Percentiles rank a stretch among this genome's conserved stretches.
phyloP scores from a whole-genome alignment of 345 rosid genomes.

The Eutrema heterophyllum region DNA sequence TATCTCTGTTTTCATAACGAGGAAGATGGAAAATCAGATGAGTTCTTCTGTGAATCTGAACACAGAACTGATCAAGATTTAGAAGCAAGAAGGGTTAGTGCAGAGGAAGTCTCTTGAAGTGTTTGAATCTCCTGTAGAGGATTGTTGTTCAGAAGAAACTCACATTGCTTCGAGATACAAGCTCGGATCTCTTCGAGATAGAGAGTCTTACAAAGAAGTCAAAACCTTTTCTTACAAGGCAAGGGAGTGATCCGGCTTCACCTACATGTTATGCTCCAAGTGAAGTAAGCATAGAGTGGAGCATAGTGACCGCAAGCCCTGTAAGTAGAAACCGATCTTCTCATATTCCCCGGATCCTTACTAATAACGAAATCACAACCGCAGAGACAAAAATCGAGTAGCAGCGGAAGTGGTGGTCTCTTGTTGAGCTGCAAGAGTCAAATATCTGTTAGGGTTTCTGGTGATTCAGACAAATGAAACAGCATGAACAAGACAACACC shows the following conservation, averaged over 20 bases:
- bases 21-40: slow-evolving; percentile 4
- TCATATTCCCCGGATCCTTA: slow-evolving; percentile 20
- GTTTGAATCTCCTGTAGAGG: slow-evolving; percentile 49
- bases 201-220: slow-evolving; percentile 60
- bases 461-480: slow-evolving; percentile 17
- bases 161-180: slow-evolving; percentile 51
- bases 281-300: slow-evolving; percentile 90
- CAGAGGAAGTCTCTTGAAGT: slow-evolving; percentile 53
- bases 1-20: slow-evolving; percentile 20
- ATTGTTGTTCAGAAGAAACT: slow-evolving; percentile 42
- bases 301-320: slow-evolving; percentile 67
- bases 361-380: background rate
- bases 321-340: slow-evolving; percentile 29
- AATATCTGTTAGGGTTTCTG: slow-evolving; percentile 43
- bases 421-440: slow-evolving; percentile 72
- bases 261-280: slow-evolving; percentile 80
- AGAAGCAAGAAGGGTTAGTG: slow-evolving; percentile 25
- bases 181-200: slow-evolving; percentile 86
- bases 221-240: slow-evolving; percentile 49
- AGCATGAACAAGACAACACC: slow-evolving; percentile 18
- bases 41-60: slow-evolving; percentile 5
- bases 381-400: slow-evolving; percentile 16
- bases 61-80: slow-evolving; percentile 13
- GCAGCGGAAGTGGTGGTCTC: slow-evolving; percentile 19
- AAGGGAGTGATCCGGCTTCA: slow-evolving; percentile 51